Percentiles rank a stretch among this genome's conserved stretches.
Evolutionary conservation across 2,329 filamentous ascomycete genomes (phyloP).

Genomic region (Atkinsonella texensis): DNA sequence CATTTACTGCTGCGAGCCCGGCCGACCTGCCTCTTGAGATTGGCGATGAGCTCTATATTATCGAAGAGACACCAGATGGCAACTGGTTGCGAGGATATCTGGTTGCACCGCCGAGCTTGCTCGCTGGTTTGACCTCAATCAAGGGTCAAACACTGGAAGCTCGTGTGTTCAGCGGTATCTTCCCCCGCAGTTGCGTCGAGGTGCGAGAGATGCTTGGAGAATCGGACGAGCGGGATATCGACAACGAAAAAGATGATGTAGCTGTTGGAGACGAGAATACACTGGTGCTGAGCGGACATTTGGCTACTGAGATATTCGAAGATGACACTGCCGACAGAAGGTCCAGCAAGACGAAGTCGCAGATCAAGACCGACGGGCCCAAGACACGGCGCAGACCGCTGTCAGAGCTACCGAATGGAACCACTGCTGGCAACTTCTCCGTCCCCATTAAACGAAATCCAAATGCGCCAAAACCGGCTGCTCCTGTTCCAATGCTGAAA

Average conservation of each 20-base stretch:
- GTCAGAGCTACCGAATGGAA: slow-evolving; percentile 27
- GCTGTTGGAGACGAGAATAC: slow-evolving; percentile 18
- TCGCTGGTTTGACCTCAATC: slow-evolving; percentile 80
- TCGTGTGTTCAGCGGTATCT: slow-evolving; percentile 96
- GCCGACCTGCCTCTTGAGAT: slow-evolving; percentile 94
- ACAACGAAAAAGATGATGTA: slow-evolving; percentile 28
- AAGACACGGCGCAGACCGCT: slow-evolving; percentile 19
- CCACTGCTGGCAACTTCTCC: slow-evolving; percentile 30
- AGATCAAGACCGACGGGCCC: slow-evolving; percentile 16
- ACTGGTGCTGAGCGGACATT: slow-evolving; percentile 16
- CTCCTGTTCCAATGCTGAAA: slow-evolving; percentile 93
- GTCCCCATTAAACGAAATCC: slow-evolving; percentile 47
- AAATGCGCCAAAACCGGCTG: slow-evolving; percentile 63
- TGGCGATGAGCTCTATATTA: slow-evolving; percentile 96
- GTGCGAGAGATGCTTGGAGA: slow-evolving; percentile 85
- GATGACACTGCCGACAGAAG: slow-evolving; percentile 35
- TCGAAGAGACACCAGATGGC: slow-evolving; percentile 86
- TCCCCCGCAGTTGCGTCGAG: slow-evolving; percentile 88
- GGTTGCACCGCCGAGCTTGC: slow-evolving; percentile 81
- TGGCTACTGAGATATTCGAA: slow-evolving; percentile 40
- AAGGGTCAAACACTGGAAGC: slow-evolving; percentile 91
- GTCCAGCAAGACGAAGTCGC: slow-evolving; percentile 23
- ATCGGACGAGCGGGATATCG: slow-evolving; percentile 40
- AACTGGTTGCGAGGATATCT: slow-evolving; percentile 94
- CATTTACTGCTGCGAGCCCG: slow-evolving; percentile 74